phyloP scores from a whole-genome alignment of 208 protist genomes.

The Pavlovales sp. region DNA sequence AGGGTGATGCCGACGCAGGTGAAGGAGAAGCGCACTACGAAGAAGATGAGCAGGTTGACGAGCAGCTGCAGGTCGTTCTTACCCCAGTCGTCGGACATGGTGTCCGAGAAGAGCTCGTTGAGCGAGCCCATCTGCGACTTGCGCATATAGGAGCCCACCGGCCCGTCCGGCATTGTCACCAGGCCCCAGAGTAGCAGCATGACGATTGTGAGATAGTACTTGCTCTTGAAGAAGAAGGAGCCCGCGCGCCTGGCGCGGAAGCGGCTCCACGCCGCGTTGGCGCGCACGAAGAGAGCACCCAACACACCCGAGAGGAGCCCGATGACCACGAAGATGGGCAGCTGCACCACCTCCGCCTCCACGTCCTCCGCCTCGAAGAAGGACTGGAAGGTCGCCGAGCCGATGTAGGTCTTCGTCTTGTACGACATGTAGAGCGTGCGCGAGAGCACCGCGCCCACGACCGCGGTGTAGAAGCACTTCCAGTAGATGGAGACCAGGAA shows the following conservation, averaged over 20 bases:
- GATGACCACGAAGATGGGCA: not conserved
- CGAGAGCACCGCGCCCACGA: conserved; percentile 34
- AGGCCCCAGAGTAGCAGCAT: not conserved
- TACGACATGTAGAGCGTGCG: not conserved
- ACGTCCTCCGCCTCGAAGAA: not conserved
- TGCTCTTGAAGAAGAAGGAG: not conserved
- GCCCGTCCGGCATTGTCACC: not conserved
- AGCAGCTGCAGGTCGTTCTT: not conserved
- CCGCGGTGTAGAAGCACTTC: conserved; percentile 58
- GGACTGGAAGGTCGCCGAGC: no score
- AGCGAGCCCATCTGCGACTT: no score
- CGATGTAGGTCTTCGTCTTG: conserved; percentile 1
- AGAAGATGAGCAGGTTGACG: not conserved
- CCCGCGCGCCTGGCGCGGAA: not conserved
- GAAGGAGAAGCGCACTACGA: not conserved
- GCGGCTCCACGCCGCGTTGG: not conserved
- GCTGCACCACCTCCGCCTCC: not conserved
- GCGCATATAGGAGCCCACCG: no score
- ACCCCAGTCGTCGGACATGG: no score
- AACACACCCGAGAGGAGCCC: not conserved
- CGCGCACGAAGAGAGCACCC: conserved; percentile 26
- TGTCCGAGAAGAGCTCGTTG: no score
- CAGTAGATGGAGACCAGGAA: conserved; percentile 61
- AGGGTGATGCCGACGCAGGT: conserved; percentile 17
- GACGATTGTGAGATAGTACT: not conserved